These are phyloP conservation scores for Agapanthus africanus DNA, from an alignment of 106 monocot genomes.

Conservation along the genomic window DNA sequence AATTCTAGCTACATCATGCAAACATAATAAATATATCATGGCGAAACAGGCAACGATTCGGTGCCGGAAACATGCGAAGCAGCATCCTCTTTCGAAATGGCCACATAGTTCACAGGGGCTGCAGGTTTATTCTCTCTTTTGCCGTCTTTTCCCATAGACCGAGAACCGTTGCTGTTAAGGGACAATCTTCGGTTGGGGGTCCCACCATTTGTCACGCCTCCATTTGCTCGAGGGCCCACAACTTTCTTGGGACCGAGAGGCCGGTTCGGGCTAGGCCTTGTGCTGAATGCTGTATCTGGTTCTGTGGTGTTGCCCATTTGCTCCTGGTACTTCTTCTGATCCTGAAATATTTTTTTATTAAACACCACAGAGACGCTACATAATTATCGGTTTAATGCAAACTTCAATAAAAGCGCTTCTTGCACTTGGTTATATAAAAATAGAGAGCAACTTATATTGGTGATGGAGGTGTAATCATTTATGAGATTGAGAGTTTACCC, in stretches of 20 bases:
- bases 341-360: slow-evolving; percentile 36
- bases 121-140: slow-evolving; percentile 46
- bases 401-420: neutral
- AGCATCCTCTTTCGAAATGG: slow-evolving; percentile 43
- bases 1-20: neutral
- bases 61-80: slow-evolving; percentile 33
- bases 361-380: too few relatives aligned
- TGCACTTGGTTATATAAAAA: too few relatives aligned
- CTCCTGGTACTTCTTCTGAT: slow-evolving; percentile 59
- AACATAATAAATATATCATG: slow-evolving; percentile 26
- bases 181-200: slow-evolving; percentile 56
- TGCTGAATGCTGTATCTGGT: slow-evolving; percentile 38
- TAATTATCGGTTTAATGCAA: neutral
- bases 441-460: too few relatives aligned
- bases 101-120: slow-evolving; percentile 28
- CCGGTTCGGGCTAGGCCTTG: slow-evolving; percentile 53
- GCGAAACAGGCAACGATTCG: slow-evolving; percentile 31
- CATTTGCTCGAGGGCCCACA: slow-evolving; percentile 47
- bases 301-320: slow-evolving; percentile 24
- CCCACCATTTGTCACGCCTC: slow-evolving; percentile 43
- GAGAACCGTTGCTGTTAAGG: slow-evolving; percentile 33
- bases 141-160: slow-evolving; percentile 53
- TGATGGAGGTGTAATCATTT: too few relatives aligned
- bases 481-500: slow-evolving; percentile 28
- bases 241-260: slow-evolving; percentile 53